phyloP scores from a whole-genome alignment of 495 filamentous ascomycete genomes.

The Apodospora peruviana region DNA sequence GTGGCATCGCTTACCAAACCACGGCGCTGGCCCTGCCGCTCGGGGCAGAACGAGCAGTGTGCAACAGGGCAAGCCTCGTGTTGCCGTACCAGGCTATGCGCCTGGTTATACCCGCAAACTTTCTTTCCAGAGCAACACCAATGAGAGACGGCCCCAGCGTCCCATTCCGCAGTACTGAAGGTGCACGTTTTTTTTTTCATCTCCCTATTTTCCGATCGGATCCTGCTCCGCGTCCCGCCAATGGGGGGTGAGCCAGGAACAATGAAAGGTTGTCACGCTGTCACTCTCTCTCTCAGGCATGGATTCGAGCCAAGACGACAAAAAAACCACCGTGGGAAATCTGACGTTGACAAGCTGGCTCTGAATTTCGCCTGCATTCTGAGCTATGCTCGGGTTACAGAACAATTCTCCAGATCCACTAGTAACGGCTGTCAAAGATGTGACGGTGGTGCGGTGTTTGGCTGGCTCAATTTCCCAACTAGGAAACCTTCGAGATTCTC shows the following conservation, averaged over 20 bases:
- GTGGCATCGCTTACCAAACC: not conserved
- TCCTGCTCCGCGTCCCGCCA: slow-evolving; percentile 3
- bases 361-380: not conserved
- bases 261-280: not conserved
- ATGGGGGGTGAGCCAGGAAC: not conserved
- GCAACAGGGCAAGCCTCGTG: not conserved
- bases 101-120: slow-evolving; percentile 13
- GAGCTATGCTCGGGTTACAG: not conserved
- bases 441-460: not conserved
- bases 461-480: slow-evolving; percentile 16
- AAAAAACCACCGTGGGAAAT: not conserved
- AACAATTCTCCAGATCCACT: not conserved
- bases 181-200: slow-evolving; percentile 24
- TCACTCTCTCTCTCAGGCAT: not conserved
- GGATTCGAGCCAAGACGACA: not conserved
- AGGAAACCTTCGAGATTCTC: slow-evolving; percentile 24
- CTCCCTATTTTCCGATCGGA: slow-evolving; percentile 25
- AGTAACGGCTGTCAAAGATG: not conserved
- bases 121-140: slow-evolving; percentile 11
- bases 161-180: slow-evolving; percentile 24
- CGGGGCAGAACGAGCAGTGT: not conserved
- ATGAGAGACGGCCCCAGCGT: slow-evolving; percentile 14
- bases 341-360: not conserved
- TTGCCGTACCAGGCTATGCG: not conserved
- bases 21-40: not conserved